phyloP scores from a whole-genome alignment of 78 protist species.

The Dictyostelium discoideum region DNA sequence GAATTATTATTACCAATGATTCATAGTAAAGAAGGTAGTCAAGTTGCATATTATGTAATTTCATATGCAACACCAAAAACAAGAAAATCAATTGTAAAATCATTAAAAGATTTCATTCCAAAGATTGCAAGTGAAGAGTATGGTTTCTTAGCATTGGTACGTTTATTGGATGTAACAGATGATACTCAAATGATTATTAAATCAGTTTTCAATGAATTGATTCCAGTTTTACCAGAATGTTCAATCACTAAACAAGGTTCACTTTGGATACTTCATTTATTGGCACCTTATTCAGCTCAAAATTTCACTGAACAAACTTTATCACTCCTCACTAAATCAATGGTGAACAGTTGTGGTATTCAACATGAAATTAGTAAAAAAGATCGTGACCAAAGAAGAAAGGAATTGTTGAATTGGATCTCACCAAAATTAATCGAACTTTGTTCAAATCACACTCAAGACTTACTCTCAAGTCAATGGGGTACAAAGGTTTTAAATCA shows the following conservation, averaged over 20 bases:
- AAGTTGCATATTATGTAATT: constrained; percentile 30
- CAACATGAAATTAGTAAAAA: constrained; percentile 43
- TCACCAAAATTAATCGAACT: constrained; percentile 64
- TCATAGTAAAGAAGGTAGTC: constrained; percentile 84
- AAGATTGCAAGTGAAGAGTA: constrained; percentile 61
- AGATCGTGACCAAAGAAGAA: constrained; percentile 39
- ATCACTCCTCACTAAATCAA: neutral
- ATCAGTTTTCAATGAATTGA: constrained; percentile 46
- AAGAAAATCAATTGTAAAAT: constrained; percentile 74
- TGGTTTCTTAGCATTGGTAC: constrained; percentile 48
- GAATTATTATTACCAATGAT: constrained; percentile 57
- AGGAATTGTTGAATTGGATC: constrained; percentile 30
- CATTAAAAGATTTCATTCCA: constrained; percentile 72
- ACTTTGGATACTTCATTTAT: constrained; percentile 39
- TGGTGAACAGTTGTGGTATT: constrained; percentile 14
- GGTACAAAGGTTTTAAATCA: constrained; percentile 30
- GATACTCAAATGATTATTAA: constrained; percentile 81
- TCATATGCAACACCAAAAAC: constrained; percentile 60
- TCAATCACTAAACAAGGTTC: constrained; percentile 30
- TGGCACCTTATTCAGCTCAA: constrained; percentile 43
- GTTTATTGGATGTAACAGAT: constrained; percentile 80
- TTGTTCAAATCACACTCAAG: constrained; percentile 14
- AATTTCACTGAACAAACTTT: constrained; percentile 8
- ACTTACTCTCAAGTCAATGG: constrained; percentile 4
- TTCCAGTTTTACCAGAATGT: constrained; percentile 35